These are phyloP conservation scores for Sarcodon sp. DNA, from an alignment of 768 basidiomycete genomes.

Conservation along the genomic window DNA sequence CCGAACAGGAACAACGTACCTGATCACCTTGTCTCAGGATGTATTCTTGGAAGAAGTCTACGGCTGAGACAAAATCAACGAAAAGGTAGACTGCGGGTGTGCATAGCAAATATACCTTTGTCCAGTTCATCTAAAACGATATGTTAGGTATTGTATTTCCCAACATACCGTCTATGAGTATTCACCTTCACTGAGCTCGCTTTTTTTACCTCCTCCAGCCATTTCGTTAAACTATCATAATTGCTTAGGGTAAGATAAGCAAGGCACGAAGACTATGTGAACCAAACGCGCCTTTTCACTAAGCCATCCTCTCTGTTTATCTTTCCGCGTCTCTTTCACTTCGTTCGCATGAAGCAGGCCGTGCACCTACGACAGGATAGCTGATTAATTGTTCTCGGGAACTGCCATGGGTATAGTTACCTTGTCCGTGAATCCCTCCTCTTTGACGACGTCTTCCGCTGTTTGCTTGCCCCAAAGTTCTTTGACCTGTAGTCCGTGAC, in stretches of 20 bases:
- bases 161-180: neutral
- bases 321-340: neutral
- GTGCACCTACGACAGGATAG: no score
- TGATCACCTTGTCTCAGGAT: neutral
- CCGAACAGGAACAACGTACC: neutral
- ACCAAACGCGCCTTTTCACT: neutral
- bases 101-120: conserved; percentile 1
- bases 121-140: conserved; percentile 1
- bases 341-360: no score
- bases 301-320: conserved; percentile 1
- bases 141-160: neutral
- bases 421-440: conserved; percentile 2
- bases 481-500: neutral
- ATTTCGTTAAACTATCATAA: conserved; percentile 6
- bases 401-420: neutral
- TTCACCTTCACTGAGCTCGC: conserved; percentile 3
- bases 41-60: neutral
- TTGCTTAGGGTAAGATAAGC: neutral
- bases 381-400: neutral
- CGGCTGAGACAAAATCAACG: neutral
- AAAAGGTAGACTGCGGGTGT: neutral
- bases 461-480: neutral
- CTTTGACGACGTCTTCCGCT: neutral
- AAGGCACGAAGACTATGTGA: neutral
- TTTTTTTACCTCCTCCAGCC: conserved; percentile 3